phyloP scores from a whole-genome alignment of 1,284 basidiomycete species.

The Trichosporon faecale region DNA sequence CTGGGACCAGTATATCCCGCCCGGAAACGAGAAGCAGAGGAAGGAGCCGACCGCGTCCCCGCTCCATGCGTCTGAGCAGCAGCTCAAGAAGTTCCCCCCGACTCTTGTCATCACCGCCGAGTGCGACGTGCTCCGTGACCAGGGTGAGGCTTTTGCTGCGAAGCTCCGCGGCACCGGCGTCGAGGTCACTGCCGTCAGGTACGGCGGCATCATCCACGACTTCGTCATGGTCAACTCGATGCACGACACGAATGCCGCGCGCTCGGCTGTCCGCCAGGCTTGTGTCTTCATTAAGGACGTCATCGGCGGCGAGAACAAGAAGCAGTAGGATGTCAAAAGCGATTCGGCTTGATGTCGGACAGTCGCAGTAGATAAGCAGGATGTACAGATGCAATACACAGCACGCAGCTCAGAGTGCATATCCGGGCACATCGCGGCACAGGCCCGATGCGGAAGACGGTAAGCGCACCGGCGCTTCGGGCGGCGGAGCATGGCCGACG shows the following conservation, averaged over 20 bases:
- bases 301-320: not conserved
- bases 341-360: too few relatives aligned
- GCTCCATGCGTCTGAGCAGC: constrained; percentile 11
- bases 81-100: constrained; percentile 20
- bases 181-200: constrained; percentile 16
- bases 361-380: not conserved
- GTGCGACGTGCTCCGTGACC: constrained; percentile 24
- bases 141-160: constrained; percentile 21
- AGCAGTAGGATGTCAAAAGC: not conserved
- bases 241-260: constrained; percentile 19
- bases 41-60: constrained; percentile 15
- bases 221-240: constrained; percentile 24
- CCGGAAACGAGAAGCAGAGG: constrained; percentile 6
- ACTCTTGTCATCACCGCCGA: constrained; percentile 23
- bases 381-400: not conserved
- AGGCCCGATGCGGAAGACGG: not conserved
- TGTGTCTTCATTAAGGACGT: constrained; percentile 11
- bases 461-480: too few relatives aligned
- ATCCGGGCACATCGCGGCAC: not conserved
- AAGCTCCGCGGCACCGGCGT: constrained; percentile 20
- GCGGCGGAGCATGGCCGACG: too few relatives aligned
- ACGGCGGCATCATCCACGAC: constrained; percentile 24
- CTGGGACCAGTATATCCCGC: constrained; percentile 23
- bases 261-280: constrained; percentile 12
- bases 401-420: not conserved